These are phyloP conservation scores for Barbatosphaeria neglecta DNA, from an alignment of 495 filamentous ascomycete species.

Conservation along the genomic window DNA sequence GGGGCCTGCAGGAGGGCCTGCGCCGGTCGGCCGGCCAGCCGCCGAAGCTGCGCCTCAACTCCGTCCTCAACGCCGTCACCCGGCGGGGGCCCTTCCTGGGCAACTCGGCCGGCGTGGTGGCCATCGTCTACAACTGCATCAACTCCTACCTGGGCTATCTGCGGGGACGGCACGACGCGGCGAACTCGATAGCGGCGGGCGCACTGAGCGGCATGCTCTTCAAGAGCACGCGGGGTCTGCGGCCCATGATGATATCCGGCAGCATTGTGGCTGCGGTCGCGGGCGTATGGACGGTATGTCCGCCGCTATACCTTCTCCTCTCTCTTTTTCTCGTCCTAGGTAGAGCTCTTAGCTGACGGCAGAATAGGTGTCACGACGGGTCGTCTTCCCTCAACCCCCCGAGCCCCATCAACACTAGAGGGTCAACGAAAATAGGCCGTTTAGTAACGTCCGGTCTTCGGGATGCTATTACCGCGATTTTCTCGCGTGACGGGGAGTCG, in stretches of 20 bases:
- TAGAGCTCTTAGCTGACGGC: not conserved
- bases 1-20: conserved; percentile 84
- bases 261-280: conserved; percentile 76
- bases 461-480: too few relatives aligned
- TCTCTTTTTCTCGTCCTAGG: not conserved
- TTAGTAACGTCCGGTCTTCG: too few relatives aligned
- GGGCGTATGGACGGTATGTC: conserved; percentile 77
- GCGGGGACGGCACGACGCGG: conserved; percentile 80
- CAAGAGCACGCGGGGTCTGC: conserved; percentile 82
- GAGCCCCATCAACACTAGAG: conserved; percentile 1
- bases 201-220: conserved; percentile 84
- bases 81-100: conserved; percentile 91
- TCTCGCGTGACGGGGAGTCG: too few relatives aligned
- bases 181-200: conserved; percentile 78
- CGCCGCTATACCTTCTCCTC: not conserved
- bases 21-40: conserved; percentile 60
- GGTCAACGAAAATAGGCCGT: not conserved
- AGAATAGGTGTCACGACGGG: conserved; percentile 15
- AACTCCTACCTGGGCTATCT: conserved; percentile 83
- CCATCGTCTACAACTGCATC: conserved; percentile 87
- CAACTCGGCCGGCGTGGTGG: conserved; percentile 88
- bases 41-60: conserved; percentile 84
- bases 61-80: conserved; percentile 85
- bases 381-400: conserved; percentile 12
- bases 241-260: conserved; percentile 87